These are phyloP conservation scores for Cryphonectria japonica DNA, from an alignment of 2,329 filamentous ascomycete genomes.

Conservation along the genomic window DNA sequence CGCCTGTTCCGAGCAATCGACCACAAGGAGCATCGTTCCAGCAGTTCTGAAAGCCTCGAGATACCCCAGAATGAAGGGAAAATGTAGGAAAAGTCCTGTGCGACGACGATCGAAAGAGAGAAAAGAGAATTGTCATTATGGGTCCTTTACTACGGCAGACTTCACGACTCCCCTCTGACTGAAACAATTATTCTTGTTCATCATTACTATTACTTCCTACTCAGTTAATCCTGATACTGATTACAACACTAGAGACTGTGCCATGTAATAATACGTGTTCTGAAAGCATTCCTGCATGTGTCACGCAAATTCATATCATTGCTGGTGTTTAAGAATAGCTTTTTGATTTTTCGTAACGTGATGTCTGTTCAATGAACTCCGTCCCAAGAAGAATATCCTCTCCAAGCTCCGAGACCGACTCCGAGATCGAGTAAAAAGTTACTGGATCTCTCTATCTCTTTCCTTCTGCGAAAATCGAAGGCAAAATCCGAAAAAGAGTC, in stretches of 20 bases:
- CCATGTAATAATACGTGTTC: not conserved
- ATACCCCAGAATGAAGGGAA: not conserved
- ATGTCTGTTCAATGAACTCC: not conserved
- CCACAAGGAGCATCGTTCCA: not conserved
- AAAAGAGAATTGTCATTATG: not conserved
- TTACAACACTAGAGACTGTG: not conserved
- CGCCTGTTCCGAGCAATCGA: not conserved
- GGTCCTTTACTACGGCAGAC: too few species aligned
- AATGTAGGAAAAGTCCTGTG: not conserved
- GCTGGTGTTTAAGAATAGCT: constrained; percentile 5
- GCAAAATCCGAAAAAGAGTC: not conserved
- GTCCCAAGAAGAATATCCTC: not conserved
- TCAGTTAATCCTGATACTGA: not conserved
- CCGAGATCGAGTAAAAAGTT: not conserved
- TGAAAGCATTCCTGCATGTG: not conserved
- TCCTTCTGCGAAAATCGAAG: not conserved
- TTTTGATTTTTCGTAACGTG: not conserved
- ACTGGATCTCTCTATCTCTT: not conserved
- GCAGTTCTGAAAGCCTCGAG: not conserved
- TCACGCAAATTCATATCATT: not conserved
- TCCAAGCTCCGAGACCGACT: not conserved
- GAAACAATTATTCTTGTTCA: too few species aligned
- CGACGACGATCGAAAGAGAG: not conserved
- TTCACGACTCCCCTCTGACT: not conserved
- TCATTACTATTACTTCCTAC: not conserved